phyloP scores from a whole-genome alignment of 805 yeast genomes.

The Clavispora phyllophila region DNA sequence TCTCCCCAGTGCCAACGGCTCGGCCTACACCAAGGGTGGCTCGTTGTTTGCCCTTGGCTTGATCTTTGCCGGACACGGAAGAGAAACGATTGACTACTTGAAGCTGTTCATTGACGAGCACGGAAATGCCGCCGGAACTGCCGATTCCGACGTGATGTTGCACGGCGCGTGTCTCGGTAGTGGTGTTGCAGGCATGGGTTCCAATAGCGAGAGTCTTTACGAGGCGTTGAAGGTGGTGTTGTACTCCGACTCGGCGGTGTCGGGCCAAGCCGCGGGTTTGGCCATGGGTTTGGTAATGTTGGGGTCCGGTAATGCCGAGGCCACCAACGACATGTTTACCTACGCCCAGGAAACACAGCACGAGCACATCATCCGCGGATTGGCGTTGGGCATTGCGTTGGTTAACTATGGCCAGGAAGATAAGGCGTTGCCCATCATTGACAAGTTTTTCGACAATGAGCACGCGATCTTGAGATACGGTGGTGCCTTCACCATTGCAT shows the following conservation, averaged over 20 bases:
- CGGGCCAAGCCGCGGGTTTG: conserved; percentile 95
- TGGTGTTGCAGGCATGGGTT: conserved; percentile 96
- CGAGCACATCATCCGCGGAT: conserved; percentile 90
- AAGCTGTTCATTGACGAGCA: conserved; percentile 64
- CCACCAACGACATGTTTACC: conserved; percentile 72
- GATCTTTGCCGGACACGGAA: conserved; percentile 93
- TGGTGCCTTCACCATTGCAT: conserved; percentile 89
- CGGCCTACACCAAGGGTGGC: conserved; percentile 93
- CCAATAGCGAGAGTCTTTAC: conserved; percentile 66
- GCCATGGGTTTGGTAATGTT: conserved; percentile 95
- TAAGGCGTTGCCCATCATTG: conserved; percentile 65
- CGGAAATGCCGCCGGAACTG: conserved; percentile 59
- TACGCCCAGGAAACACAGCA: conserved; percentile 95
- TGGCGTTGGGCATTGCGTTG: conserved; percentile 84
- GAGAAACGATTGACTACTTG: conserved; percentile 76
- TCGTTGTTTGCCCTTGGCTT: conserved; percentile 89
- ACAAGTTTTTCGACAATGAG: conserved; percentile 63
- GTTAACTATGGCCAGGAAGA: conserved; percentile 83
- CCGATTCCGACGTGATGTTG: conserved; percentile 73
- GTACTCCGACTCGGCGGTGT: conserved; percentile 85
- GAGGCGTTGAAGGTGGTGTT: conserved; percentile 80
- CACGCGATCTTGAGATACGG: conserved; percentile 88
- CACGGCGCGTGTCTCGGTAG: conserved; percentile 96
- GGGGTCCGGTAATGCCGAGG: conserved; percentile 74
- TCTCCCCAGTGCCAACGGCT: conserved; percentile 73